Evolutionary conservation across 2,329 filamentous ascomycete species (phyloP), one percentile per base, ranked within the genome.

Genomic region (Rutstroemia sp.): DNA sequence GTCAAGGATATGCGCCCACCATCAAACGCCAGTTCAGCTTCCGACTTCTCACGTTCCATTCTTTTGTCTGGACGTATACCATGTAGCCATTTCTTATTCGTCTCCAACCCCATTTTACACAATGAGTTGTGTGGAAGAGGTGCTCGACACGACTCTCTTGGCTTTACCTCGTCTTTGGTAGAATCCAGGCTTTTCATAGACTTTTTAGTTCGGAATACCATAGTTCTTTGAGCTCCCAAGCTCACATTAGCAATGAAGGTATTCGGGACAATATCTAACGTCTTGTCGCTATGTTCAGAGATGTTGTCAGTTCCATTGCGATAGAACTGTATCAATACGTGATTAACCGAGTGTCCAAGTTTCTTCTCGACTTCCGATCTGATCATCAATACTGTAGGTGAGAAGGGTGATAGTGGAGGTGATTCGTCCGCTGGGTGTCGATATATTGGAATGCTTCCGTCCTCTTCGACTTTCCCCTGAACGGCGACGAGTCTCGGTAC

Each of bases 221-320:
- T 96, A 2, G 85, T 92, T 53, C 94, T 80, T 72, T 95, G 86
- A 0, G 92, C 92, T 1, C 94, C 94, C 7, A n/a, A 97, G 79
- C 90, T 96, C 50, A 96, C 83, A 67, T 97, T 99, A 62, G 92
- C 90, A 63, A 99, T 95, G 58, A 79, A 92, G 23, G 88, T 94
- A 4, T 79, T 84, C 25, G 80, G 82, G 12, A 83, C 85, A 56
- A 99, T 94, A 69, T 99, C 94, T 23, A 99, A 77, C 0, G 92
- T 96, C 73, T 99, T 99, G 70, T 99, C 94, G 41, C 90, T 95
- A 68, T 99, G 94, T 69, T 99, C 94, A 0, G 90, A 94, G 60
- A 99, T 99, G 69, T 90, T 90, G 72, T 99, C 94, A 49, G 82
- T 83, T 2, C 92, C 90, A 63, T 81, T 80, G n/a, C 94, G 88